Evolutionary conservation across 2,329 filamentous ascomycete genomes (phyloP).

Genomic region (Tympanopsis confertula): DNA sequence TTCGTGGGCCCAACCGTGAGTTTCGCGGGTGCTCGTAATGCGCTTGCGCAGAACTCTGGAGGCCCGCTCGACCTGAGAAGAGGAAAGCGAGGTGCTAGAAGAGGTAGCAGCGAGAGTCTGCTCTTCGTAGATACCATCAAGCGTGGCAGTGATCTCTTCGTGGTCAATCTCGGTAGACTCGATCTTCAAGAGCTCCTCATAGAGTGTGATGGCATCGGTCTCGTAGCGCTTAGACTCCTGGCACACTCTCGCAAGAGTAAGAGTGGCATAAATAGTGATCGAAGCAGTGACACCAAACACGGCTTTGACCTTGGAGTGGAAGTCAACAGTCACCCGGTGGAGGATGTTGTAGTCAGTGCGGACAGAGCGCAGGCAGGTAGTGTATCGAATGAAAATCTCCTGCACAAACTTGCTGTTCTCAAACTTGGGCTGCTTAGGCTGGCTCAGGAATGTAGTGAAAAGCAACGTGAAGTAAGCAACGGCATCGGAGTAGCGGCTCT

Average conservation of each 20-base stretch:
- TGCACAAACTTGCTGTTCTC: constrained; percentile 18
- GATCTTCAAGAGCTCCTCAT: constrained; percentile 20
- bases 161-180: constrained; percentile 17
- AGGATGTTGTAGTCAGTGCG: constrained; percentile 16
- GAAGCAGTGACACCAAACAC: constrained; percentile 18
- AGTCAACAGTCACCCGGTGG: constrained; percentile 19
- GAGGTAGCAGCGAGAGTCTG: constrained; percentile 11
- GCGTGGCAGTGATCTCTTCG: constrained; percentile 16
- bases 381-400: constrained; percentile 19
- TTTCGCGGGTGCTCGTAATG: constrained; percentile 14
- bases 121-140: constrained; percentile 24
- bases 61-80: constrained; percentile 15
- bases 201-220: constrained; percentile 18
- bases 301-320: constrained; percentile 17
- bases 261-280: constrained; percentile 21
- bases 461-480: constrained; percentile 18
- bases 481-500: constrained; percentile 22
- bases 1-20: constrained; percentile 23
- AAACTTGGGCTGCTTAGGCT: constrained; percentile 18
- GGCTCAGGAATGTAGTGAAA: constrained; percentile 21
- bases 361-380: constrained; percentile 18
- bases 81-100: constrained; percentile 10
- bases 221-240: constrained; percentile 22
- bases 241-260: constrained; percentile 20
- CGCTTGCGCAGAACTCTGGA: constrained; percentile 17